phyloP scores from a whole-genome alignment of 106 monocot species.

The Apostasia ramifera region DNA sequence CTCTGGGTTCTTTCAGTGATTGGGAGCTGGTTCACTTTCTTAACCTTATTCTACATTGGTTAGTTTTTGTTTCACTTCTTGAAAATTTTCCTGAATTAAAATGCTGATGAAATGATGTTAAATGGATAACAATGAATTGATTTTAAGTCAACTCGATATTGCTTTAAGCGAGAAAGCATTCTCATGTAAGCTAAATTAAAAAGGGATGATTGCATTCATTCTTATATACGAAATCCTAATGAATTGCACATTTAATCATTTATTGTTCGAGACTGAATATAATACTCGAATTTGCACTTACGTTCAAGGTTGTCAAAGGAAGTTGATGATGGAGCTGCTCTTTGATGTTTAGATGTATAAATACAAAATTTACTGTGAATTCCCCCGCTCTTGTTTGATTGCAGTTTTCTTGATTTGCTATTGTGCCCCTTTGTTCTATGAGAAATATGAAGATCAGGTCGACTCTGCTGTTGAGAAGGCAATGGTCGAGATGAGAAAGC shows the following conservation, averaged over 20 bases:
- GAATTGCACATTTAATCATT: not conserved
- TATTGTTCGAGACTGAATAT: not conserved
- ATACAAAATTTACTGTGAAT: not conserved
- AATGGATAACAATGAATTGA: too few relatives aligned
- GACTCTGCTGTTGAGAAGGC: constrained; percentile 16
- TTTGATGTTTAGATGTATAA: not conserved
- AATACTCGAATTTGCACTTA: not conserved
- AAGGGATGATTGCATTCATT: too few relatives aligned
- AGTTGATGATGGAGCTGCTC: not conserved
- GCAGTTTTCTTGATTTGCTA: constrained; percentile 29
- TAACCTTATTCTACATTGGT: constrained; percentile 61
- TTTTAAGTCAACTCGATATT: too few relatives aligned
- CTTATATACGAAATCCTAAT: not conserved
- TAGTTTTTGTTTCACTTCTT: constrained; percentile 8
- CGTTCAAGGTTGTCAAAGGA: not conserved
- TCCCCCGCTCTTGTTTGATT: not conserved
- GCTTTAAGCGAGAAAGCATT: too few relatives aligned
- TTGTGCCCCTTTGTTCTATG: constrained; percentile 31
- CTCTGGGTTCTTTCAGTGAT: constrained; percentile 54
- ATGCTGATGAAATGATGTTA: too few relatives aligned
- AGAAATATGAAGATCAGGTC: constrained; percentile 37
- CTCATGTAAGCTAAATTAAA: too few relatives aligned
- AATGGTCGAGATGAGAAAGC: constrained; percentile 17
- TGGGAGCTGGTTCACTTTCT: constrained; percentile 58
- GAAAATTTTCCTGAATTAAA: not conserved